These are phyloP conservation scores for Dipodascopsis tothii DNA, from an alignment of 805 yeast genomes.

Conservation along the genomic window DNA sequence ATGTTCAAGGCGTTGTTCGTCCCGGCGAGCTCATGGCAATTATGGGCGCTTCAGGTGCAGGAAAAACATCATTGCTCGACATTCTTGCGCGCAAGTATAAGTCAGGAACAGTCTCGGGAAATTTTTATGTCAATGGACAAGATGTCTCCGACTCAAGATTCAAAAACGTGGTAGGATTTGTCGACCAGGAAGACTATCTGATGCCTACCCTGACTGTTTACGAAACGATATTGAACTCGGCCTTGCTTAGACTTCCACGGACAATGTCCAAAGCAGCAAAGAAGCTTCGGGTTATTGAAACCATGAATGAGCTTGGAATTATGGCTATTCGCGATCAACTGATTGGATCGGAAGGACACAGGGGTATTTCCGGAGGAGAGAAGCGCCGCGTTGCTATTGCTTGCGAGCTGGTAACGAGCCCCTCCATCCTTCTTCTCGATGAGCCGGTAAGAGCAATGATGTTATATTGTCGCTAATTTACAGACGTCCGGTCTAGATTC, in stretches of 20 bases:
- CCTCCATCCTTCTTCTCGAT: conserved; percentile 72
- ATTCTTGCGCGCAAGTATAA: conserved; percentile 84
- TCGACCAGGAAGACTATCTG: conserved; percentile 88
- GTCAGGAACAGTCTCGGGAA: conserved; percentile 62
- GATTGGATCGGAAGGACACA: conserved; percentile 79
- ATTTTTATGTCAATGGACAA: conserved; percentile 65
- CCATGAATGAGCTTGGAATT: conserved; percentile 77
- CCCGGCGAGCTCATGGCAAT: conserved; percentile 91
- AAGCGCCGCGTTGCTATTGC: conserved; percentile 89
- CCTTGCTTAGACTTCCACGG: conserved; percentile 77
- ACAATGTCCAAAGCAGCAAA: conserved; percentile 68
- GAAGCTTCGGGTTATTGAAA: conserved; percentile 71
- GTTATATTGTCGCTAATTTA: background rate
- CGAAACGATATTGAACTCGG: conserved; percentile 90
- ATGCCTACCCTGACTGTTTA: conserved; percentile 91
- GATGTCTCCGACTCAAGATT: conserved; percentile 38
- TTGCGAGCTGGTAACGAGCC: conserved; percentile 84
- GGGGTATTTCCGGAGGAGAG: conserved; percentile 94
- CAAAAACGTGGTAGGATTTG: conserved; percentile 77
- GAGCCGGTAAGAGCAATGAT: conserved; percentile 47
- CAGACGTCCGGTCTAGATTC: conserved; percentile 87
- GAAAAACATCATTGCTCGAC: conserved; percentile 88
- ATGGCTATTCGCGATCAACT: conserved; percentile 72
- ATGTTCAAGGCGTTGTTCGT: conserved; percentile 65
- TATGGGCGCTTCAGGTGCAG: conserved; percentile 99